Conservation (phyloP, 176 grass and related monocot genomes). For the Triticum monococcum region DNA sequence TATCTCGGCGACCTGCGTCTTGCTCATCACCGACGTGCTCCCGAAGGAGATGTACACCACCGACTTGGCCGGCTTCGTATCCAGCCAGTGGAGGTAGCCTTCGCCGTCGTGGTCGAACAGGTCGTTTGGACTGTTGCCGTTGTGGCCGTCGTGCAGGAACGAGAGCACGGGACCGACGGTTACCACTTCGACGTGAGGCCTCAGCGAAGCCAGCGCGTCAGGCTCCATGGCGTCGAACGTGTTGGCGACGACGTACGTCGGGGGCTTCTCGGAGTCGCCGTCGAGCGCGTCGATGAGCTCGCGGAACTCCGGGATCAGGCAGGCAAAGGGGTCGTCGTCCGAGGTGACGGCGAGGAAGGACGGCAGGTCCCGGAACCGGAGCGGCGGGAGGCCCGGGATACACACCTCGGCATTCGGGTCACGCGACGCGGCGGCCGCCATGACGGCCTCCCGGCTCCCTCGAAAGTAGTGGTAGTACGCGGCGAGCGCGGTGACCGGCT, state of each 20-base stretch:
- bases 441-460: slow-evolving; percentile 32
- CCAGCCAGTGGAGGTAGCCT: slow-evolving; percentile 55
- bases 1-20: slow-evolving; percentile 54
- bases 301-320: slow-evolving; percentile 30
- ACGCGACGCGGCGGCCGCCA: neutral
- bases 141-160: slow-evolving; percentile 14
- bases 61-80: slow-evolving; percentile 44
- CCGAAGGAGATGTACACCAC: slow-evolving; percentile 88
- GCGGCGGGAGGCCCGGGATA: slow-evolving; percentile 48
- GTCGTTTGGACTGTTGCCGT: slow-evolving; percentile 30
- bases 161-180: slow-evolving; percentile 63
- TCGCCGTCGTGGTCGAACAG: slow-evolving; percentile 40
- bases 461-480: slow-evolving; percentile 60
- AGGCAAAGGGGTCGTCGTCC: slow-evolving; percentile 40
- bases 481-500: slow-evolving; percentile 53
- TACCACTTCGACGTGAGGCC: slow-evolving; percentile 38
- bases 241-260: slow-evolving; percentile 54
- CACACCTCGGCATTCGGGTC: slow-evolving; percentile 15
- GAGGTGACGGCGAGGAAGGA: slow-evolving; percentile 47
- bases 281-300: slow-evolving; percentile 40
- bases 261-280: neutral
- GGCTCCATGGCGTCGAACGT: slow-evolving; percentile 68
- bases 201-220: slow-evolving; percentile 33
- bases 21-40: slow-evolving; percentile 56
- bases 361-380: slow-evolving; percentile 56